Evolutionary conservation across 768 basidiomycete species (phyloP).

Genomic region (Boletus vinaceobasis): DNA sequence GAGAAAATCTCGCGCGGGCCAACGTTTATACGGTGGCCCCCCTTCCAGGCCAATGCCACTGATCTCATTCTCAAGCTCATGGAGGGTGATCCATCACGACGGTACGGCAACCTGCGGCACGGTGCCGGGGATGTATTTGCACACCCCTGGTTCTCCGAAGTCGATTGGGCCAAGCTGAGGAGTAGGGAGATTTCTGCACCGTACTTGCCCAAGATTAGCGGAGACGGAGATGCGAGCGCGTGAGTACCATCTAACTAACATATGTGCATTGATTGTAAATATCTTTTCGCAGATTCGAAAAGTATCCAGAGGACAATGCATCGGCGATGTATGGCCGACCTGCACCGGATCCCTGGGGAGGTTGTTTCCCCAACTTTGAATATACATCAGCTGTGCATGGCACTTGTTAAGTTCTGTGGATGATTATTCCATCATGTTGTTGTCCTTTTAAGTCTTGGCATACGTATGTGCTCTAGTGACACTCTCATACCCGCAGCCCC

Average conservation of each 20-base stretch:
- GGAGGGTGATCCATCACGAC: constrained; percentile 82
- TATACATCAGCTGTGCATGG: constrained; percentile 46
- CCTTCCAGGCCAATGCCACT: constrained; percentile 70
- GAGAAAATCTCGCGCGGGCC: constrained; percentile 86
- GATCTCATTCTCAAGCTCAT: constrained; percentile 90
- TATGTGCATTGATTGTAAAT: not conserved
- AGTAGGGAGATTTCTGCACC: constrained; percentile 90
- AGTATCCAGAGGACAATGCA: constrained; percentile 73
- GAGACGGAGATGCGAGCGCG: constrained; percentile 96
- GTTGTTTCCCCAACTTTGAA: constrained; percentile 75
- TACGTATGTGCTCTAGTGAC: constrained; percentile 13
- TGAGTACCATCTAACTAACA: constrained; percentile 37
- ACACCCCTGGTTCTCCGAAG: constrained; percentile 93
- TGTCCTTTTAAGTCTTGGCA: not conserved
- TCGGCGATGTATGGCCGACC: constrained; percentile 56
- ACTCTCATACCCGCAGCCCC: constrained; percentile 12
- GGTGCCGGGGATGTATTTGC: constrained; percentile 90
- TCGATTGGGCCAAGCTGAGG: constrained; percentile 82
- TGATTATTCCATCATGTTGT: constrained; percentile 1
- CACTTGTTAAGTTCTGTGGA: constrained; percentile 6
- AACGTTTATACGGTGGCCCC: constrained; percentile 73
- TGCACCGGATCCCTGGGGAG: constrained; percentile 59
- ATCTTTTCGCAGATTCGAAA: constrained; percentile 55
- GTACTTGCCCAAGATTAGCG: constrained; percentile 86
- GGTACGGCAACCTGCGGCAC: constrained; percentile 85